Conservation (phyloP, 2,329 filamentous ascomycete genomes). For the Hypoxylon sp. region DNA sequence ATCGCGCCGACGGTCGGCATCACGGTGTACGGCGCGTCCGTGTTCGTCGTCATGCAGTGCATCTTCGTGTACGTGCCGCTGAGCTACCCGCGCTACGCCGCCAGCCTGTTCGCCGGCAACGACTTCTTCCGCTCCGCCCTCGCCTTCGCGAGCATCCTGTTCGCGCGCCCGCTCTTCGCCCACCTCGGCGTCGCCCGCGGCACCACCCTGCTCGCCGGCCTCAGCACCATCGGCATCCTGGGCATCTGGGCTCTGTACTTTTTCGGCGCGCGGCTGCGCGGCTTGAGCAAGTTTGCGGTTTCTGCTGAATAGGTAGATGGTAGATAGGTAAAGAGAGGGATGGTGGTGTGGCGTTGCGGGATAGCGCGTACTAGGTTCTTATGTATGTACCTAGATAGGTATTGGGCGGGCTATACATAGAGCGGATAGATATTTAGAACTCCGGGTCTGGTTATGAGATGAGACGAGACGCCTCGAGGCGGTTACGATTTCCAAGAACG, state of each 20-base stretch:
- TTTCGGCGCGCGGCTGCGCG: slow-evolving; percentile 68
- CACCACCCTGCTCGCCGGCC: slow-evolving; percentile 69
- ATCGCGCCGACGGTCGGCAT: slow-evolving; percentile 71
- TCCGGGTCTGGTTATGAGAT: not conserved
- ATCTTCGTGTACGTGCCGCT: slow-evolving; percentile 73
- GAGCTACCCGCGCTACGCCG: slow-evolving; percentile 70
- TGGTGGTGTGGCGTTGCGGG: not conserved
- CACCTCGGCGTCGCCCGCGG: slow-evolving; percentile 73
- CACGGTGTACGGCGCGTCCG: slow-evolving; percentile 66
- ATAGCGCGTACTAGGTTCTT: not conserved
- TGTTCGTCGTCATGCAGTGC: slow-evolving; percentile 71
- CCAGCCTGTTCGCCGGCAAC: slow-evolving; percentile 72
- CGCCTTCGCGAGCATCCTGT: slow-evolving; percentile 72
- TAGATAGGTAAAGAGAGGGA: not conserved
- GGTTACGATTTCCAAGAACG: not conserved
- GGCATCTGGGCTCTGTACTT: slow-evolving; percentile 74
- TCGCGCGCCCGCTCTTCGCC: slow-evolving; percentile 71
- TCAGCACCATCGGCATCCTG: slow-evolving; percentile 68
- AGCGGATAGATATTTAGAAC: not conserved
- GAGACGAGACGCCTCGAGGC: not conserved
- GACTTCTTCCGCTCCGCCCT: slow-evolving; percentile 72
- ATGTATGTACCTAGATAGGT: not conserved
- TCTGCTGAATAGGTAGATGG: slow-evolving; percentile 39
- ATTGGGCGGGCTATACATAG: not conserved
- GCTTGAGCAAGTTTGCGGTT: slow-evolving; percentile 71